Evolutionary conservation across 441 rosid genomes (phyloP).

Genomic region (Aleurites moluccanus): DNA sequence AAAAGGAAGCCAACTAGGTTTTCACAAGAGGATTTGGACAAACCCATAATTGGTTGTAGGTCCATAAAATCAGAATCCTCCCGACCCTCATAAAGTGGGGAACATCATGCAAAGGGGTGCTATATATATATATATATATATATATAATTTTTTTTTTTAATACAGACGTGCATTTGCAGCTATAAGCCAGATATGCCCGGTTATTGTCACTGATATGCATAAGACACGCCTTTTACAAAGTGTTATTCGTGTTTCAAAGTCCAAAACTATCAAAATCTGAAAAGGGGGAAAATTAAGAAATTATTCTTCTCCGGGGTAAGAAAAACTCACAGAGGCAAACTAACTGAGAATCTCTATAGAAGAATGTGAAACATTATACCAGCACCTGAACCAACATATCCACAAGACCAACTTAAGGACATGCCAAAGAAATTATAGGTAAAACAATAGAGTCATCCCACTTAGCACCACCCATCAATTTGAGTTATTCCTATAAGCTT

Average conservation of each 20-base stretch:
- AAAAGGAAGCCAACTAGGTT: neutral
- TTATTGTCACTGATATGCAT: neutral
- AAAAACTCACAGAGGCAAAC: slow-evolving; percentile 59
- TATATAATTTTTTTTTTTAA: neutral
- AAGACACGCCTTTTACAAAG: neutral
- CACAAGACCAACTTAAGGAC: slow-evolving; percentile 47
- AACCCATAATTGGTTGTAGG: neutral
- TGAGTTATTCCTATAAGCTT: slow-evolving; percentile 1
- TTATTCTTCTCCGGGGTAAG: slow-evolving; percentile 40
- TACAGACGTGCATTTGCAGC: neutral
- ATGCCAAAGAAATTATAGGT: slow-evolving; percentile 18
- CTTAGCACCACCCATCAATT: slow-evolving; percentile 16
- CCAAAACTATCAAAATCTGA: slow-evolving; percentile 19
- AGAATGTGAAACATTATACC: slow-evolving; percentile 59
- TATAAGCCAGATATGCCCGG: neutral
- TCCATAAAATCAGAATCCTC: neutral
- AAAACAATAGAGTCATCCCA: slow-evolving; percentile 24
- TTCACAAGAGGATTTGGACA: neutral
- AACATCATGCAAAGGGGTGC: neutral
- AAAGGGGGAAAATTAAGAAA: slow-evolving; percentile 5
- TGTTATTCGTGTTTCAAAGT: slow-evolving; percentile 6
- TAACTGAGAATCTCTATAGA: slow-evolving; percentile 57
- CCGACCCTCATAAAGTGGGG: too few species aligned
- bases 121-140: too few species aligned
- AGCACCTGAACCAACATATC: slow-evolving; percentile 70